A percentile compares a stretch with the other conserved stretches of the same genome.
Conservation (phyloP, 2,329 filamentous ascomycete genomes). For the Penicillium sp. region DNA sequence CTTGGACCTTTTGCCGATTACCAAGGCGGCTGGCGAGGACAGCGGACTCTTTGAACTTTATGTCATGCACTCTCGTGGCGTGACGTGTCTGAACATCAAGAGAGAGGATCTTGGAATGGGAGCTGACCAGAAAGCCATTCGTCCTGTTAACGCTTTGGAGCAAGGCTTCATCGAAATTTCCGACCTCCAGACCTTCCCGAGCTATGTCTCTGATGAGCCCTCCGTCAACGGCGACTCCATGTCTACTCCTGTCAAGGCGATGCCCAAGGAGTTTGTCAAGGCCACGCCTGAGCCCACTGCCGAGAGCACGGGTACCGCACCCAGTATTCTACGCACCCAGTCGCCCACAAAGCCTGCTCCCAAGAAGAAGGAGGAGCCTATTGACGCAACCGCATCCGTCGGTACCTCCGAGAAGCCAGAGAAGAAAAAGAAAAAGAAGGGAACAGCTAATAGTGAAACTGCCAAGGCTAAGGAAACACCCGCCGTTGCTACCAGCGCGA, state of each 20-base stretch:
- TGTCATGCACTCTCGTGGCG: constrained; percentile 95
- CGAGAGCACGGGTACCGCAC: constrained; percentile 28
- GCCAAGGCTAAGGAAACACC: constrained; percentile 51
- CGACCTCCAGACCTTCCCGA: constrained; percentile 64
- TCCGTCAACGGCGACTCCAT: constrained; percentile 52
- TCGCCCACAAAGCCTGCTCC: constrained; percentile 47
- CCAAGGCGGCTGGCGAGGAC: constrained; percentile 61
- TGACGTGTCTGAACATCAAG: constrained; percentile 86
- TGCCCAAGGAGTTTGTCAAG: constrained; percentile 48
- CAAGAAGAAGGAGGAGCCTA: constrained; percentile 47
- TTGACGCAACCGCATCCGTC: constrained; percentile 29
- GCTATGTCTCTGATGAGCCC: constrained; percentile 44
- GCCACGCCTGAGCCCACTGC: constrained; percentile 40
- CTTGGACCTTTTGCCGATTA: constrained; percentile 80
- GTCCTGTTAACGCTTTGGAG: constrained; percentile 75
- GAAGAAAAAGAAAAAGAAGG: constrained; percentile 72
- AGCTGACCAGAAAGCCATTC: constrained; percentile 83
- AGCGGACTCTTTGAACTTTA: constrained; percentile 90
- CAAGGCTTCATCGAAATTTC: constrained; percentile 75
- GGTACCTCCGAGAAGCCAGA: constrained; percentile 62
- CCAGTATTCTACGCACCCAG: constrained; percentile 33
- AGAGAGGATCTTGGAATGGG: constrained; percentile 92
- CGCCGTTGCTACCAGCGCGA: constrained; percentile 16
- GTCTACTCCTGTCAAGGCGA: constrained; percentile 40
- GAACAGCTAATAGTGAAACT: constrained; percentile 43